These are phyloP conservation scores for Echinosophora koreensis DNA, from an alignment of 306 rosid species.

Conservation along the genomic window DNA sequence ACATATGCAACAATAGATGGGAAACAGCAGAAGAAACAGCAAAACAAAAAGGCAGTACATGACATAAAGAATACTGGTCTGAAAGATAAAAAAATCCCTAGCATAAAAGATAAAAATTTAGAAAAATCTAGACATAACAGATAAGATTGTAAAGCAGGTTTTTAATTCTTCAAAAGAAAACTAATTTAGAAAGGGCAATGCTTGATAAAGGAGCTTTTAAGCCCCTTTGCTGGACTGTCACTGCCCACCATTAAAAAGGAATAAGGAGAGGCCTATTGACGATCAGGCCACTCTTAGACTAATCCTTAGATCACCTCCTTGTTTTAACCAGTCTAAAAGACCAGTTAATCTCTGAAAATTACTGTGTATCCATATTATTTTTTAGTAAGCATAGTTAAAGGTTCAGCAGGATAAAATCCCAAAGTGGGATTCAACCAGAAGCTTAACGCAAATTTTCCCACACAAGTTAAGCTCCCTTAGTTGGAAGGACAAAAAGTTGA, in stretches of 20 bases:
- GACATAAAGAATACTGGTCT: not conserved
- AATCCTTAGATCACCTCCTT: constrained; percentile 8
- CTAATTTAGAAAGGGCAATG: constrained; percentile 6
- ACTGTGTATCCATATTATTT: not conserved
- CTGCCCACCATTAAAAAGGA: not conserved
- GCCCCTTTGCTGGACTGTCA: not conserved
- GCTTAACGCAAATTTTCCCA: not conserved
- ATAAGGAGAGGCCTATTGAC: constrained; percentile 5
- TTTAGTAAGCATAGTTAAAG: not conserved
- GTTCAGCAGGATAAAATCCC: not conserved
- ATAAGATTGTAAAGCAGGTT: not conserved
- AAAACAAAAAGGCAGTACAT: not conserved
- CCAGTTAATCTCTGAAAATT: constrained; percentile 19
- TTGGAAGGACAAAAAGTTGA: constrained; percentile 29
- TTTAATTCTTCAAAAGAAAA: constrained; percentile 30
- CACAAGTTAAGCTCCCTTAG: not conserved
- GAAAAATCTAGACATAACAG: not conserved
- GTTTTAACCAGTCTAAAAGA: constrained; percentile 19
- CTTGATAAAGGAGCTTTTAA: constrained; percentile 3
- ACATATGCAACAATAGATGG: not conserved
- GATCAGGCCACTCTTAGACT: not conserved
- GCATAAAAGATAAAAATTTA: constrained; percentile 6
- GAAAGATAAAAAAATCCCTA: not conserved
- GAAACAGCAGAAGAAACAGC: not conserved
- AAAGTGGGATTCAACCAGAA: not conserved